Conservation (phyloP, 768 basidiomycete species). For the Cyclocybe aegerita region DNA sequence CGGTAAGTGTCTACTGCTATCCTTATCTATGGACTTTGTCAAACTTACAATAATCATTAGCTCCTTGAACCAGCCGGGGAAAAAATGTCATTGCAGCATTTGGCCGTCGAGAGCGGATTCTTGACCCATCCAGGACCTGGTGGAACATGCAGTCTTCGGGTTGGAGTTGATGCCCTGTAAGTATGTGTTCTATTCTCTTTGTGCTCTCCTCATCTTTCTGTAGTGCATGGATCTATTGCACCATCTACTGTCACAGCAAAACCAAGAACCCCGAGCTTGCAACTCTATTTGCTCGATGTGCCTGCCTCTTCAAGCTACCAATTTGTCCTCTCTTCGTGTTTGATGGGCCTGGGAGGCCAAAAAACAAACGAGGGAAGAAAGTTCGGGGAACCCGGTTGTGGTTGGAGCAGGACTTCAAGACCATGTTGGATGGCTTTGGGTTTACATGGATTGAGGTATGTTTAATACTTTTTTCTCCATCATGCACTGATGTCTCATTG, state of each 20-base stretch:
- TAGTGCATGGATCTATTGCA: conserved; percentile 10
- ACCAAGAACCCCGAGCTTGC: conserved; percentile 14
- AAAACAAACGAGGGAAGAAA: not conserved
- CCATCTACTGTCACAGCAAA: conserved; percentile 2
- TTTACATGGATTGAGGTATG: conserved; percentile 1
- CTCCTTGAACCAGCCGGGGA: too few relatives aligned
- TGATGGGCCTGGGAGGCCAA: not conserved
- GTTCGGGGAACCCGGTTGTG: not conserved
- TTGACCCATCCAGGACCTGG: not conserved
- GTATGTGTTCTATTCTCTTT: not conserved
- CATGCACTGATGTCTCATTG: too few relatives aligned
- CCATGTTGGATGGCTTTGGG: not conserved
- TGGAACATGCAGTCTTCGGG: conserved; percentile 1
- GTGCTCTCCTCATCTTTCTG: not conserved
- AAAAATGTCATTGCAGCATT: not conserved
- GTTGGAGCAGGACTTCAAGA: conserved; percentile 2
- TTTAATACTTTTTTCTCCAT: too few relatives aligned
- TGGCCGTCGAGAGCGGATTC: conserved; percentile 10
- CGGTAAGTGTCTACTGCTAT: too few relatives aligned
- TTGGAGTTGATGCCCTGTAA: conserved; percentile 14
- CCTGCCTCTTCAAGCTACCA: not conserved
- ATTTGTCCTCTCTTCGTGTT: conserved; percentile 1
- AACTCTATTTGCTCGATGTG: conserved; percentile 3
- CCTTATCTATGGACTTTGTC: too few relatives aligned
- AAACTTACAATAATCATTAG: too few relatives aligned